Evolutionary conservation across 345 rosid species (phyloP).

Genomic region (Linum lewisii): DNA sequence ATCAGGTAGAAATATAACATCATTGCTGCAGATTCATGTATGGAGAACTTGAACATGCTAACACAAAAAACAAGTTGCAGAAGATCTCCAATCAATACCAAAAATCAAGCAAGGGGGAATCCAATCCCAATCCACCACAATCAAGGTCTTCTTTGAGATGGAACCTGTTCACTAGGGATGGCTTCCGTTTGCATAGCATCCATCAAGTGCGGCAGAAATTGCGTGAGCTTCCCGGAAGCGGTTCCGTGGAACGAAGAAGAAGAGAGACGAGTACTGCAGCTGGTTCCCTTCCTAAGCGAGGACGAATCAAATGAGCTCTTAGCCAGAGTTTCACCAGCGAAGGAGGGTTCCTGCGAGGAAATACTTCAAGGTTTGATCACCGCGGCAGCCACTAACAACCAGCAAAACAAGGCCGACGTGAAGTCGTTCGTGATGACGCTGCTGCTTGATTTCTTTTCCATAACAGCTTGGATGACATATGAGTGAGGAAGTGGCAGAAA

Average conservation of each 20-base stretch:
- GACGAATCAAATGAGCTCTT: conserved; percentile 52
- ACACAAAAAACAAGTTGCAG: background rate
- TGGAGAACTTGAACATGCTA: too few species aligned
- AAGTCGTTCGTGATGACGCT: conserved; percentile 60
- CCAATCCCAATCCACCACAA: too few species aligned
- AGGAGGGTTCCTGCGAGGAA: conserved; percentile 36
- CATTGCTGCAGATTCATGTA: too few species aligned
- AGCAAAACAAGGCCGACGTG: conserved; percentile 42
- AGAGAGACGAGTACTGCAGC: conserved; percentile 35
- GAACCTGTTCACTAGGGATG: conserved; percentile 64
- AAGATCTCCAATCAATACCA: too few species aligned
- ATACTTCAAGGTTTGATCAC: conserved; percentile 51
- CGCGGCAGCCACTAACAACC: conserved; percentile 35
- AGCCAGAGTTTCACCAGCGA: conserved; percentile 33
- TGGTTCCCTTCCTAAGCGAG: conserved; percentile 33
- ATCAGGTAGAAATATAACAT: too few species aligned
- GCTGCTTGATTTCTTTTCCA: conserved; percentile 42
- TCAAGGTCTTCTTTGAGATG: conserved; percentile 40
- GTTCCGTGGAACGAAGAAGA: conserved; percentile 74
- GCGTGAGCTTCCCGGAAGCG: conserved; percentile 46
- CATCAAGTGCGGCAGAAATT: too few species aligned
- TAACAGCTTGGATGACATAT: too few species aligned
- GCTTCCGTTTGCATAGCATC: conserved; percentile 98
- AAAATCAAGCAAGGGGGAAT: background rate
- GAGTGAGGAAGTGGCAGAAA: too few species aligned